These are phyloP conservation scores for Solanum etuberosum DNA, from an alignment of 257 asterid species.

Conservation along the genomic window DNA sequence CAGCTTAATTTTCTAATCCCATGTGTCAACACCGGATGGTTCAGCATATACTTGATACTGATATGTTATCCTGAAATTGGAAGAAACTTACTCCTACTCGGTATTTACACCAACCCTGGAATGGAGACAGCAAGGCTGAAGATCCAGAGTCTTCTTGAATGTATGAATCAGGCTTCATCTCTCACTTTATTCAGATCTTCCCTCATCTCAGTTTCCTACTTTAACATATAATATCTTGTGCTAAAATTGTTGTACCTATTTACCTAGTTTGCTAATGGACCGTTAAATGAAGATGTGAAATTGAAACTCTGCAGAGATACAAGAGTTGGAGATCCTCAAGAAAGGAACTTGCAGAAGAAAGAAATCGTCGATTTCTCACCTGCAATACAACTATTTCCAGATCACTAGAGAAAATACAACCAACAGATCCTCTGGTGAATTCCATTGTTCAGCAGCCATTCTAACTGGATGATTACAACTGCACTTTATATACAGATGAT, in stretches of 20 bases:
- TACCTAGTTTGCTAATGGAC: background rate
- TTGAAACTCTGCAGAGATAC: background rate
- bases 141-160: background rate
- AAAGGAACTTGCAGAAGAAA: background rate
- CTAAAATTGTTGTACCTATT: background rate
- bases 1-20: background rate
- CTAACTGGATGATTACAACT: background rate
- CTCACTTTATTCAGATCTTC: too few species aligned
- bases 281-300: background rate
- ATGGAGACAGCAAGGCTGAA: background rate
- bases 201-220: background rate
- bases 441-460: background rate
- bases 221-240: background rate
- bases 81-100: background rate
- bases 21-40: background rate
- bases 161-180: background rate
- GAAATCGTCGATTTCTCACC: background rate
- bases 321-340: background rate
- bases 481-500: background rate
- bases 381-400: background rate
- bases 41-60: background rate
- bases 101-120: background rate
- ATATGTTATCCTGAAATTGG: background rate
- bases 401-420: background rate
- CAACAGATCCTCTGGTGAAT: background rate